Conservation (phyloP, 2,329 filamentous ascomycete species). For the Xylogone sp. region DNA sequence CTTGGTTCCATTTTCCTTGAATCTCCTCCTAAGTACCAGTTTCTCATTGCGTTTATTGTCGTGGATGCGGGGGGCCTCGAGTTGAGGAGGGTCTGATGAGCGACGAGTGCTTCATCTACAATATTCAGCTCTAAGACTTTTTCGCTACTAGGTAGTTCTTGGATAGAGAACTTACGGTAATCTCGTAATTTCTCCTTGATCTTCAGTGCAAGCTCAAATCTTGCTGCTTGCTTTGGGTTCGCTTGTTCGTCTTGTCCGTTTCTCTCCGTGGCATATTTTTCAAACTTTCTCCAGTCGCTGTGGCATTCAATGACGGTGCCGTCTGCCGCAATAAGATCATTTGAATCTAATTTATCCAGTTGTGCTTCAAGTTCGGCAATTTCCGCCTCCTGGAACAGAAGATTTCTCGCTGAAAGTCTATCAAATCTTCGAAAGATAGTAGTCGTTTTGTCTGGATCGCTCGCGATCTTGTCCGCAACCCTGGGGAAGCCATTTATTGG, state of each 20-base stretch:
- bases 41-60: no score
- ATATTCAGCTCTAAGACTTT: slow-evolving; percentile 5
- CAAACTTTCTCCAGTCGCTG: slow-evolving; percentile 1
- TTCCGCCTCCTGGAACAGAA: slow-evolving; percentile 5
- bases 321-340: slow-evolving; percentile 4
- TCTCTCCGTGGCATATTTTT: no score
- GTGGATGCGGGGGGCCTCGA: no score
- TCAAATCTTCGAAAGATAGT: slow-evolving; percentile 7
- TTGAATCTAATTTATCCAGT: slow-evolving; percentile 6
- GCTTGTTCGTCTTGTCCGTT: background rate
- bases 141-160: background rate
- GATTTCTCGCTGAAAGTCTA: slow-evolving; percentile 4
- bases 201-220: background rate
- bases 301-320: background rate
- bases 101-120: no score
- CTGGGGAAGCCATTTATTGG: background rate
- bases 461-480: background rate
- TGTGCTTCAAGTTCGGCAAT: slow-evolving; percentile 5
- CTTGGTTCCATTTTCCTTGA: slow-evolving; percentile 6
- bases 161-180: slow-evolving; percentile 5
- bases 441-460: slow-evolving; percentile 1
- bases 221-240: slow-evolving; percentile 1
- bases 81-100: no score
- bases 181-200: slow-evolving; percentile 6
- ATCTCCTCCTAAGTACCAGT: slow-evolving; percentile 4